phyloP scores from a whole-genome alignment of 164 flowering plant species.

The Euptelea pleiosperma region DNA sequence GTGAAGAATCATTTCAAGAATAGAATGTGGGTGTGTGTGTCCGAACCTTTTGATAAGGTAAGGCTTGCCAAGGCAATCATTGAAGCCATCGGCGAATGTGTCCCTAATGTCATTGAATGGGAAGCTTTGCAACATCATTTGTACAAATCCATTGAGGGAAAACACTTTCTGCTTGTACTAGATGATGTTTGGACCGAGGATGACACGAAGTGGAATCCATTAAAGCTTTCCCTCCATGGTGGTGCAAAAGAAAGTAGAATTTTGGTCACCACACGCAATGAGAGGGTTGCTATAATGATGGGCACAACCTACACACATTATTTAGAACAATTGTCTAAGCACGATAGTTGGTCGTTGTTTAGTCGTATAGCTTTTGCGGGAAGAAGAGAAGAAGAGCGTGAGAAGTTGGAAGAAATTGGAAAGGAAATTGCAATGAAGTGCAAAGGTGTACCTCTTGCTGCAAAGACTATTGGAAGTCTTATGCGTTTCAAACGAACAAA shows the following conservation, averaged over 20 bases:
- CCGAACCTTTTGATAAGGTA: neutral
- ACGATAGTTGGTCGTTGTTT: neutral
- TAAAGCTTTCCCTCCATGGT: too few species aligned
- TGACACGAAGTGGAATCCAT: neutral
- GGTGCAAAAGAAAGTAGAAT: neutral
- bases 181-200: constrained; percentile 8
- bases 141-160: neutral
- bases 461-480: neutral
- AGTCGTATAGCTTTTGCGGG: neutral
- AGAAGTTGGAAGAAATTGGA: neutral
- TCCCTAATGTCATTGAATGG: neutral
- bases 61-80: neutral
- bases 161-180: neutral
- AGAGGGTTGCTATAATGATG: neutral
- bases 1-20: constrained; percentile 5
- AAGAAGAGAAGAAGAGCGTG: neutral
- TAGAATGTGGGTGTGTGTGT: constrained; percentile 2
- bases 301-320: neutral
- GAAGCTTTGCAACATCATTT: neutral
- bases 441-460: constrained; percentile 5
- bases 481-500: too few species aligned
- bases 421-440: constrained; percentile 10
- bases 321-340: neutral
- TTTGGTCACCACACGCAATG: neutral
- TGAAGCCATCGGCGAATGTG: neutral